A percentile compares a stretch with the other conserved stretches of the same genome.
phyloP scores from a whole-genome alignment of 805 yeast species.

The Barnettozyma sucrosica region DNA sequence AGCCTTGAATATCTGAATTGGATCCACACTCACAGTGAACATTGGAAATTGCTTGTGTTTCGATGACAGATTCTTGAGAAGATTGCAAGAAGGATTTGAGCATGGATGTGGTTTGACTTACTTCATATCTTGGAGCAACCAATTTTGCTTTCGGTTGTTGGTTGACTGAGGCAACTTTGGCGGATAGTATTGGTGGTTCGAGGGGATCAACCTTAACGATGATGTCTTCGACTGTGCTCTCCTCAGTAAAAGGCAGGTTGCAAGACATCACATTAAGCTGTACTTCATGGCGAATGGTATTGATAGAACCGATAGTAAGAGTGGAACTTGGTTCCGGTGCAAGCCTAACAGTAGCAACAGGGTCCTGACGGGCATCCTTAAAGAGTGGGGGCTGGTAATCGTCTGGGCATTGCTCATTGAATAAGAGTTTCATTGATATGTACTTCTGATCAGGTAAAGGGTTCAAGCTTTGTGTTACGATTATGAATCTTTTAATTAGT shows the following conservation, averaged over 20 bases:
- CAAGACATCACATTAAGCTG: constrained; percentile 27
- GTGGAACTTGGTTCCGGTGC: constrained; percentile 5
- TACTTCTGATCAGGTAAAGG: constrained; percentile 43
- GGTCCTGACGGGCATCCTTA: constrained; percentile 36
- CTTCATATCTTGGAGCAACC: constrained; percentile 3
- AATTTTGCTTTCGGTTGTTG: neutral
- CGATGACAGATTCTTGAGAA: constrained; percentile 19
- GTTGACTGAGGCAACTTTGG: neutral
- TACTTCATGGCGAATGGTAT: constrained; percentile 29
- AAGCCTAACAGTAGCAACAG: constrained; percentile 30
- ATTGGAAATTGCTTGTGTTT: constrained; percentile 26
- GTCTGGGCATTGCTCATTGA: constrained; percentile 41
- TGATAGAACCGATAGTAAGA: constrained; percentile 26
- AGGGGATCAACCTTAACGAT: constrained; percentile 21
- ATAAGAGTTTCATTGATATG: constrained; percentile 43
- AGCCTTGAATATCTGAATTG: constrained; percentile 10
- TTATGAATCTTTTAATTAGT: constrained; percentile 45
- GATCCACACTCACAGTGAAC: constrained; percentile 29
- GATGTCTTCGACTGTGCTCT: neutral
- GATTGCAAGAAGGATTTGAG: constrained; percentile 26
- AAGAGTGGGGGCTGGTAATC: constrained; percentile 45
- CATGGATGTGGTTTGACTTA: constrained; percentile 30
- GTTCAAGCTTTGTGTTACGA: constrained; percentile 48
- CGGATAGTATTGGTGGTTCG: constrained; percentile 7
- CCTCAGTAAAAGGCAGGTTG: neutral